Conservation (phyloP, 2,329 filamentous ascomycete genomes). For the Alternaria brassicicola region DNA sequence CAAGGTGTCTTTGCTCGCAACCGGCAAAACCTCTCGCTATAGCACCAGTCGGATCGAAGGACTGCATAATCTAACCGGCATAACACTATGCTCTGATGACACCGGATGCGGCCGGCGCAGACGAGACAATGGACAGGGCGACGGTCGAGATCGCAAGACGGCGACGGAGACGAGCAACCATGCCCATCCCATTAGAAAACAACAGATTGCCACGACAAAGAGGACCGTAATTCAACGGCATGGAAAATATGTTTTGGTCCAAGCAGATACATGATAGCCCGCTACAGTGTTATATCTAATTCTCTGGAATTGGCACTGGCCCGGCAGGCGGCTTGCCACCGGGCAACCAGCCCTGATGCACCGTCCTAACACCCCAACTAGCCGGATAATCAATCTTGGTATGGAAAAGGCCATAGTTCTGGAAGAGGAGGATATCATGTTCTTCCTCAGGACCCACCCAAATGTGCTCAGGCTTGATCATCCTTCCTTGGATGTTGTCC, state of each 20-base stretch:
- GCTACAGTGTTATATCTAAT: background rate
- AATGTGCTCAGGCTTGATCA: conserved; percentile 10
- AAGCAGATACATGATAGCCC: background rate
- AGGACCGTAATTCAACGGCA: background rate
- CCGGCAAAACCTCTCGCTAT: background rate
- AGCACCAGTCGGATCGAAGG: background rate
- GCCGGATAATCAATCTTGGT: conserved; percentile 8
- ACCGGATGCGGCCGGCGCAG: background rate
- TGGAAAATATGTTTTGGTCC: background rate
- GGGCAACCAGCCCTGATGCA: conserved; percentile 1
- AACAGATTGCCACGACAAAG: background rate
- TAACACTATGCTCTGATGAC: background rate
- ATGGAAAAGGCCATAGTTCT: conserved; percentile 5
- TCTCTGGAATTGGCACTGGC: conserved; percentile 2
- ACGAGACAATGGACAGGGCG: background rate
- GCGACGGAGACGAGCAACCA: background rate
- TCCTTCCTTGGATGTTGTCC: conserved; percentile 1
- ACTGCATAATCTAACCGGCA: background rate
- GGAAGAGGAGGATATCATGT: conserved; percentile 2
- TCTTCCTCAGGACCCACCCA: conserved; percentile 3
- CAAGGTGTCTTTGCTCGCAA: background rate
- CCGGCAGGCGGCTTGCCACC: background rate
- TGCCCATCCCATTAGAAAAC: background rate
- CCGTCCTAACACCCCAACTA: background rate
- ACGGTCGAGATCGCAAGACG: background rate